Percentiles rank a stretch among this genome's conserved stretches.
Conservation (phyloP, 495 filamentous ascomycete genomes). For the Penicillium salamii region DNA sequence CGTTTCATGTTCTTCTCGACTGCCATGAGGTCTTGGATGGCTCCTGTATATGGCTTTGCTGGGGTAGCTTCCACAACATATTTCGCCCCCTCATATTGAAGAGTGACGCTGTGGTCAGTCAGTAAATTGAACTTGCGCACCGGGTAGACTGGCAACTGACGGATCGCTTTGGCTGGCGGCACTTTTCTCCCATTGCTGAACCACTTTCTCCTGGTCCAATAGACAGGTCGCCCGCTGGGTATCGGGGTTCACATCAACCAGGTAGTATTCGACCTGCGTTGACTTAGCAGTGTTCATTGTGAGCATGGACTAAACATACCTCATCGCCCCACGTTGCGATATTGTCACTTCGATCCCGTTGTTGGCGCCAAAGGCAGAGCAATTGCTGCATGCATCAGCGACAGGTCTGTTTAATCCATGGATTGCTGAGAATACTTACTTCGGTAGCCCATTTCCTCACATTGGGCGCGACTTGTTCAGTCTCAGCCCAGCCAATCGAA, state of each 20-base stretch:
- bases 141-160: too few species aligned
- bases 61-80: slow-evolving; percentile 13
- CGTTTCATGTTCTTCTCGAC: slow-evolving; percentile 3
- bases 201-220: slow-evolving; percentile 2
- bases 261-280: slow-evolving; percentile 5
- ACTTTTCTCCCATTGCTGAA: neutral
- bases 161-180: neutral
- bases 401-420: too few species aligned
- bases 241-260: neutral
- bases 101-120: neutral
- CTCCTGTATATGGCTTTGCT: slow-evolving; percentile 5
- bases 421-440: neutral
- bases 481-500: neutral
- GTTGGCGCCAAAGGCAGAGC: neutral
- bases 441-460: slow-evolving; percentile 3
- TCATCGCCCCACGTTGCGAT: slow-evolving; percentile 2
- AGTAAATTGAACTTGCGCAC: too few species aligned
- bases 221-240: slow-evolving; percentile 1
- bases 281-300: too few species aligned
- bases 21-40: neutral
- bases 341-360: neutral
- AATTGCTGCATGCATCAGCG: slow-evolving; percentile 1
- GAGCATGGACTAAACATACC: too few species aligned
- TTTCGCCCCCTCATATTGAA: slow-evolving; percentile 12
- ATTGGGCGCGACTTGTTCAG: neutral